Evolutionary conservation across 2,329 filamentous ascomycete species (phyloP).

Genomic region (Rhynchosporium graminicola): DNA sequence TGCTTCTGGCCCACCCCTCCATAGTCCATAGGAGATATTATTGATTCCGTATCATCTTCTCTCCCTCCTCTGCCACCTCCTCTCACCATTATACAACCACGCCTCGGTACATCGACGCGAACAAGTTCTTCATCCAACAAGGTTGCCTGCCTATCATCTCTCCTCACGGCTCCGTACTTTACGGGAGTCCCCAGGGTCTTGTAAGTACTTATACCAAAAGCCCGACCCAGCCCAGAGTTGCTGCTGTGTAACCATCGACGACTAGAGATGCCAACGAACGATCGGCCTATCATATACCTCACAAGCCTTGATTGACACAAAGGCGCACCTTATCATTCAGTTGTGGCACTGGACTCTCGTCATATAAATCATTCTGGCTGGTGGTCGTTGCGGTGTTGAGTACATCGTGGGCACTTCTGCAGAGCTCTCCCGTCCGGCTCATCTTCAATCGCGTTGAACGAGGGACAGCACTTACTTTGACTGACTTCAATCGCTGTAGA

Average conservation of each 20-base stretch:
- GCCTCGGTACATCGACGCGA: neutral
- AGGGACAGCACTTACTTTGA: neutral
- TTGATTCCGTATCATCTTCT: neutral
- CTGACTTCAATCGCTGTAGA: slow-evolving; percentile 6
- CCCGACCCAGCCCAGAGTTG: slow-evolving; percentile 6
- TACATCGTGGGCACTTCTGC: neutral
- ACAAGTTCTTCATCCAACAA: neutral
- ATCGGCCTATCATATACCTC: slow-evolving; percentile 23
- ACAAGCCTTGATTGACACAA: slow-evolving; percentile 12
- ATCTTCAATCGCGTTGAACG: neutral
- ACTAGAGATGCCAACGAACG: neutral
- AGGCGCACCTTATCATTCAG: slow-evolving; percentile 10
- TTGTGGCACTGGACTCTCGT: slow-evolving; percentile 14
- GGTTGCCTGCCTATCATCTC: neutral
- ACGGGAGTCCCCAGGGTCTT: neutral
- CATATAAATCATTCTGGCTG: neutral
- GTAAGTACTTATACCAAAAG: neutral
- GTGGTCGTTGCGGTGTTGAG: neutral
- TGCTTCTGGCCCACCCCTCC: too few relatives aligned
- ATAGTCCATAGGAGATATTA: too few relatives aligned
- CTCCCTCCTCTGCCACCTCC: neutral
- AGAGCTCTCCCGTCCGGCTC: neutral
- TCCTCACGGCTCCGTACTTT: neutral
- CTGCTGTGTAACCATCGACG: slow-evolving; percentile 11
- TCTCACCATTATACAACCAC: neutral